Percentiles rank a stretch among this genome's conserved stretches.
Evolutionary conservation across 1,284 basidiomycete genomes (phyloP).

Genomic region (Ganoderma meredithae): DNA sequence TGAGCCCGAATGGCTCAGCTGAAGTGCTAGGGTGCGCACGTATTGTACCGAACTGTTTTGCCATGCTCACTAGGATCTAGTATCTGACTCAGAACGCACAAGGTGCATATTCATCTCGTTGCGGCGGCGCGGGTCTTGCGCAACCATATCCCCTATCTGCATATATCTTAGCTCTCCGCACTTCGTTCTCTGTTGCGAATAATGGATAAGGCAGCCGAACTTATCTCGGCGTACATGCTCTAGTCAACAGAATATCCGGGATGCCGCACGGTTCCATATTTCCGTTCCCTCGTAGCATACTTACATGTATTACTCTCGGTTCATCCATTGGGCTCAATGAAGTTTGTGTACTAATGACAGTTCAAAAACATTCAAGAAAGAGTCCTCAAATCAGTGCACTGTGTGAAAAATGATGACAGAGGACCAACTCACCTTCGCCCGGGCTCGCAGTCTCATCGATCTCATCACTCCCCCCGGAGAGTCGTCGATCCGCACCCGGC

Average conservation of each 20-base stretch:
- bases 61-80: not conserved
- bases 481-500: not conserved
- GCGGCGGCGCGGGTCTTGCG: too few species aligned
- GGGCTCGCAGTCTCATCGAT: too few species aligned
- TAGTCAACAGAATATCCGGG: not conserved
- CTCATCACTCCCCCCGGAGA: not conserved
- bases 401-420: not conserved
- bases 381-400: not conserved
- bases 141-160: not conserved
- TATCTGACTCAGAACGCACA: not conserved
- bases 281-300: not conserved
- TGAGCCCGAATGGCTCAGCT: not conserved
- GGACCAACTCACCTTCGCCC: too few species aligned
- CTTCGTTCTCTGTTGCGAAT: not conserved
- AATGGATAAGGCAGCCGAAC: not conserved
- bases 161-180: not conserved
- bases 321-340: too few species aligned
- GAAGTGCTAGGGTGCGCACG: not conserved
- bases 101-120: not conserved
- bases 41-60: not conserved
- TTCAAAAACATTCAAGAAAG: not conserved
- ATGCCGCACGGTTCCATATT: not conserved
- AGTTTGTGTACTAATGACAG: too few species aligned
- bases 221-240: not conserved
- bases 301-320: not conserved